These are phyloP conservation scores for Exophiala aquamarina DNA, from an alignment of 2,329 filamentous ascomycete genomes.

Conservation along the genomic window DNA sequence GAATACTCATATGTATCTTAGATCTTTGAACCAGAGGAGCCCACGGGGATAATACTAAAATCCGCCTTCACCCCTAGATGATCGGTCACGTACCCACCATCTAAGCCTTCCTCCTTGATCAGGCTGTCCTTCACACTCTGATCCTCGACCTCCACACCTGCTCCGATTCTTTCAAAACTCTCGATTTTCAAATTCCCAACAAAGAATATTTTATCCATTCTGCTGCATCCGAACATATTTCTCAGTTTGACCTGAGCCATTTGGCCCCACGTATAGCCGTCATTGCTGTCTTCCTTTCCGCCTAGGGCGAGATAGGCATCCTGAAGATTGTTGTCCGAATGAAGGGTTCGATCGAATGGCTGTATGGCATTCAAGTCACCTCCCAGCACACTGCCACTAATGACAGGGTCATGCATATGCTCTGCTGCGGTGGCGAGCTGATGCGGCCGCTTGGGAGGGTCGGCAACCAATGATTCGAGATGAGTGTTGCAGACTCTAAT, in stretches of 20 bases:
- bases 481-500: conserved; percentile 58
- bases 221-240: conserved; percentile 48
- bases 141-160: conserved; percentile 42
- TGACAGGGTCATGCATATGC: conserved; percentile 39
- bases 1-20: neutral
- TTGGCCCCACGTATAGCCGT: conserved; percentile 60
- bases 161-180: conserved; percentile 47
- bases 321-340: conserved; percentile 48
- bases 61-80: conserved; percentile 26
- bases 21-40: neutral
- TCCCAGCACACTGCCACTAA: conserved; percentile 44
- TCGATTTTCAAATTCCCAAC: conserved; percentile 49
- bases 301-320: conserved; percentile 56
- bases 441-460: conserved; percentile 49
- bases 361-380: conserved; percentile 62
- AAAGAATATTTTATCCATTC: conserved; percentile 58
- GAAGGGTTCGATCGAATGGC: conserved; percentile 51
- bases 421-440: conserved; percentile 49
- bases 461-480: conserved; percentile 53
- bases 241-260: conserved; percentile 46
- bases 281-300: conserved; percentile 50
- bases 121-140: conserved; percentile 23
- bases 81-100: conserved; percentile 29
- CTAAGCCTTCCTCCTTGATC: conserved; percentile 23
- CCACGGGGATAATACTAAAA: conserved; percentile 17